phyloP scores from a whole-genome alignment of 208 protist genomes.

The Leishmania tarentolae region DNA sequence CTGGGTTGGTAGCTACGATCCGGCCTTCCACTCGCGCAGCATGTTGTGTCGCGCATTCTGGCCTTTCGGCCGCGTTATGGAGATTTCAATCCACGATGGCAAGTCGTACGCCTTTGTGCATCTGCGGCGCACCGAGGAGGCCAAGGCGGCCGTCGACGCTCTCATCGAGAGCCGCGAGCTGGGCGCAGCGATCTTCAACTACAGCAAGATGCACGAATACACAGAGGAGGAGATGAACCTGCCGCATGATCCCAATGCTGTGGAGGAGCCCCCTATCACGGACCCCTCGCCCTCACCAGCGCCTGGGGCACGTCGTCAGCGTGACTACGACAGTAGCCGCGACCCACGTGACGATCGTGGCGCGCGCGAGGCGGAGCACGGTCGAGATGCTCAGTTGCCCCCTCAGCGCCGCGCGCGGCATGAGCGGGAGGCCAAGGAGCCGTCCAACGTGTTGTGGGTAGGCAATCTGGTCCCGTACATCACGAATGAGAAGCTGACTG shows the following conservation, averaged over 20 bases:
- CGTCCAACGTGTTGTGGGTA: constrained; percentile 84
- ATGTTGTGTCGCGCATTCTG: constrained; percentile 59
- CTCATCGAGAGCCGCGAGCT: constrained; percentile 62
- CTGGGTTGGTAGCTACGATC: constrained; percentile 84
- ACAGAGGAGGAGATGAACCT: constrained; percentile 65
- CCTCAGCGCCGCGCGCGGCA: constrained; percentile 52
- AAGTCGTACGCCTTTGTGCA: constrained; percentile 89
- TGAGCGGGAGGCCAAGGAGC: constrained; percentile 61
- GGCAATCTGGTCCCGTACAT: constrained; percentile 74
- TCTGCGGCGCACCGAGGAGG: constrained; percentile 81
- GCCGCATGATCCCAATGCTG: constrained; percentile 46
- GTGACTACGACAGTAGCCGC: constrained; percentile 15
- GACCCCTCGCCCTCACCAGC: constrained; percentile 25
- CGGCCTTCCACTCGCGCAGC: constrained; percentile 47
- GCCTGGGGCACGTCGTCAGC: constrained; percentile 18
- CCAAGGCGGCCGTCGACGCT: constrained; percentile 63
- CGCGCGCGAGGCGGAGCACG: constrained; percentile 9
- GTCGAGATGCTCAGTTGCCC: constrained; percentile 1
- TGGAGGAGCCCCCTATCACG: constrained; percentile 22
- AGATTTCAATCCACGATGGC: constrained; percentile 64
- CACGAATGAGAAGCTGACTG: constrained; percentile 65
- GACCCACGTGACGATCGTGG: constrained; percentile 23
- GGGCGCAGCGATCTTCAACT: constrained; percentile 72
- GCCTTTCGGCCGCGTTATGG: constrained; percentile 84
- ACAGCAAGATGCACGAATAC: constrained; percentile 89